Evolutionary conservation across 768 basidiomycete genomes (phyloP).

Genomic region (Xerocomus brunneocitrinus): DNA sequence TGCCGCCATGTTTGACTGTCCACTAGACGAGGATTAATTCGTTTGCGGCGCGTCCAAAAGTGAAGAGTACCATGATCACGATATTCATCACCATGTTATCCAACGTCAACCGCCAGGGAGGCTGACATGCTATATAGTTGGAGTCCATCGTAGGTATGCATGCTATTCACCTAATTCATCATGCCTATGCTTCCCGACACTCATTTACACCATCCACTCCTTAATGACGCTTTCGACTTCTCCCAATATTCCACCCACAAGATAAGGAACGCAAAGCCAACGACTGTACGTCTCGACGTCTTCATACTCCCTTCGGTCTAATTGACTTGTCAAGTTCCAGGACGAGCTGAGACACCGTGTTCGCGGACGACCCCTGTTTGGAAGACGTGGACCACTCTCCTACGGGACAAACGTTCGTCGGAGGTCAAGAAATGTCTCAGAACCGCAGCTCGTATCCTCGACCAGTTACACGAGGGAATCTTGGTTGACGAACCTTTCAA

Average conservation of each 20-base stretch:
- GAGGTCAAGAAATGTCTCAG: slow-evolving; percentile 19
- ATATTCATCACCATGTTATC: no score
- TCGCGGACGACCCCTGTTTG: slow-evolving; percentile 4
- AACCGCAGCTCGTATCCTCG: slow-evolving; percentile 19
- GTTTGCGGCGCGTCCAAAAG: no score
- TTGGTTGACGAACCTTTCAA: slow-evolving; percentile 11
- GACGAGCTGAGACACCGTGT: not conserved
- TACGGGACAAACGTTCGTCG: not conserved
- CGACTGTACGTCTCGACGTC: slow-evolving; percentile 7
- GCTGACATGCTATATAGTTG: slow-evolving; percentile 12
- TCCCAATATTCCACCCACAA: slow-evolving; percentile 11
- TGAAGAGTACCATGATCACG: no score
- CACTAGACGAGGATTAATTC: no score
- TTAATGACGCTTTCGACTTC: slow-evolving; percentile 20
- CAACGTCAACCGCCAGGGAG: not conserved
- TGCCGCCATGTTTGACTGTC: no score
- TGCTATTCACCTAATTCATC: not conserved
- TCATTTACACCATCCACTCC: slow-evolving; percentile 20
- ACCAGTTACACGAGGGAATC: slow-evolving; percentile 16
- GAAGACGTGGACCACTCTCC: not conserved
- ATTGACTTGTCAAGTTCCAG: not conserved
- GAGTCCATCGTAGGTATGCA: not conserved
- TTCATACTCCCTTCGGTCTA: not conserved
- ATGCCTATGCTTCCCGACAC: slow-evolving; percentile 9
- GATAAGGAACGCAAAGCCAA: not conserved